Evolutionary conservation across 2,329 filamentous ascomycete genomes (phyloP).

Genomic region (Fusarium hainanense): DNA sequence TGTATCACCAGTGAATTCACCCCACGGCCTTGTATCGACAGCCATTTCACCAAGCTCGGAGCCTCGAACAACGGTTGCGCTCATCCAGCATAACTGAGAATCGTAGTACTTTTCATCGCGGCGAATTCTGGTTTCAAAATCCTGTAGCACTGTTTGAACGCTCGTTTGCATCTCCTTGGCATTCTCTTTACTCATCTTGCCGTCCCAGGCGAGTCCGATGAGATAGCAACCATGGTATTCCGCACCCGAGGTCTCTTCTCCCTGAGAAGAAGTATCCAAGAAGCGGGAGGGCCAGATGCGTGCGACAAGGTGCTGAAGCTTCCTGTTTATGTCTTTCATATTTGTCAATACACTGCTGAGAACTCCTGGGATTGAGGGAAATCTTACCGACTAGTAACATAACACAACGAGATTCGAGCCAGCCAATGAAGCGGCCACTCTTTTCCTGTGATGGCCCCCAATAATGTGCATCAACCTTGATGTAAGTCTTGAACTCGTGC

Average conservation of each 20-base stretch:
- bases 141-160: slow-evolving; percentile 57
- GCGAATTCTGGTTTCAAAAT: slow-evolving; percentile 62
- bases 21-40: slow-evolving; percentile 63
- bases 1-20: slow-evolving; percentile 46
- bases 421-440: slow-evolving; percentile 67
- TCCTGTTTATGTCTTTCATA: slow-evolving; percentile 64
- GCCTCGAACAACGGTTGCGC: slow-evolving; percentile 53
- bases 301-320: slow-evolving; percentile 61
- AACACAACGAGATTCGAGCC: slow-evolving; percentile 71
- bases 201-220: slow-evolving; percentile 62
- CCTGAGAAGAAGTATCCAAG: slow-evolving; percentile 48
- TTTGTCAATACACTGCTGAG: slow-evolving; percentile 4
- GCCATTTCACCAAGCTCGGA: slow-evolving; percentile 56
- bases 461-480: slow-evolving; percentile 72
- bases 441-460: slow-evolving; percentile 69
- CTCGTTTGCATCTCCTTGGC: slow-evolving; percentile 55
- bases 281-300: slow-evolving; percentile 74
- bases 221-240: slow-evolving; percentile 72
- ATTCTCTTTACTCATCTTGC: slow-evolving; percentile 54
- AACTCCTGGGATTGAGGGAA: not conserved
- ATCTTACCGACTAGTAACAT: slow-evolving; percentile 66
- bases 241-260: slow-evolving; percentile 43
- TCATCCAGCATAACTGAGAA: slow-evolving; percentile 60
- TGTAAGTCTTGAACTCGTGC: slow-evolving; percentile 62
- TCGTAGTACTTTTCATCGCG: slow-evolving; percentile 62